phyloP scores from a whole-genome alignment of 1,284 basidiomycete species.

The Puccinia polysora region DNA sequence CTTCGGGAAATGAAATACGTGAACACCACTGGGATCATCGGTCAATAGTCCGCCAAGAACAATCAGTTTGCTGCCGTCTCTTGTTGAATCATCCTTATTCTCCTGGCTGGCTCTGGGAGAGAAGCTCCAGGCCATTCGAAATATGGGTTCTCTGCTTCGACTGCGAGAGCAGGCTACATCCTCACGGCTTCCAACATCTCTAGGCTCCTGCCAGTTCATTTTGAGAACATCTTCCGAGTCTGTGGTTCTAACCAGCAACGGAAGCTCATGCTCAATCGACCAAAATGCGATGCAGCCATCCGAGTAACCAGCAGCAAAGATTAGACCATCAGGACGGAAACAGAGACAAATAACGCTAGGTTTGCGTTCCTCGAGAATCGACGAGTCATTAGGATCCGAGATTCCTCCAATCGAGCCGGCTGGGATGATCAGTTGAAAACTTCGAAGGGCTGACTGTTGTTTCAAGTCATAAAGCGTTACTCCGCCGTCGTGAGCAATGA shows the following conservation, averaged over 20 bases:
- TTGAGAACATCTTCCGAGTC: slow-evolving; percentile 57
- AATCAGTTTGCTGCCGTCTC: slow-evolving; percentile 66
- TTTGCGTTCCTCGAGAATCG: slow-evolving; percentile 66
- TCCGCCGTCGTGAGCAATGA: slow-evolving; percentile 77
- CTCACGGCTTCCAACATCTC: slow-evolving; percentile 54
- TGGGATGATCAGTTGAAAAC: slow-evolving; percentile 65
- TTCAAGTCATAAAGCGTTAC: slow-evolving; percentile 70
- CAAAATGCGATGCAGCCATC: slow-evolving; percentile 85
- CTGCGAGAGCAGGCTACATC: slow-evolving; percentile 46
- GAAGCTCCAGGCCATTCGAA: slow-evolving; percentile 76
- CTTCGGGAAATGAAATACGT: slow-evolving; percentile 66
- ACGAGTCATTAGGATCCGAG: slow-evolving; percentile 59
- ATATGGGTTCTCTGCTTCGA: slow-evolving; percentile 68
- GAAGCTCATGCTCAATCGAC: slow-evolving; percentile 74
- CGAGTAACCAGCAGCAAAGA: slow-evolving; percentile 67
- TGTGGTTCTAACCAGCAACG: slow-evolving; percentile 71
- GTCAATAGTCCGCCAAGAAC: slow-evolving; percentile 69
- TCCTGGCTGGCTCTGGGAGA: slow-evolving; percentile 50
- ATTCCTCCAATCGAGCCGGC: slow-evolving; percentile 74
- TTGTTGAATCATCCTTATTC: slow-evolving; percentile 51
- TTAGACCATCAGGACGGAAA: slow-evolving; percentile 60
- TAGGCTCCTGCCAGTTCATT: slow-evolving; percentile 44
- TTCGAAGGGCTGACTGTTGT: slow-evolving; percentile 60
- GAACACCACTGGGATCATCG: slow-evolving; percentile 64
- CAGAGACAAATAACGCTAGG: slow-evolving; percentile 68